Conservation (phyloP, 345 rosid species). For the Gossypium australe region DNA sequence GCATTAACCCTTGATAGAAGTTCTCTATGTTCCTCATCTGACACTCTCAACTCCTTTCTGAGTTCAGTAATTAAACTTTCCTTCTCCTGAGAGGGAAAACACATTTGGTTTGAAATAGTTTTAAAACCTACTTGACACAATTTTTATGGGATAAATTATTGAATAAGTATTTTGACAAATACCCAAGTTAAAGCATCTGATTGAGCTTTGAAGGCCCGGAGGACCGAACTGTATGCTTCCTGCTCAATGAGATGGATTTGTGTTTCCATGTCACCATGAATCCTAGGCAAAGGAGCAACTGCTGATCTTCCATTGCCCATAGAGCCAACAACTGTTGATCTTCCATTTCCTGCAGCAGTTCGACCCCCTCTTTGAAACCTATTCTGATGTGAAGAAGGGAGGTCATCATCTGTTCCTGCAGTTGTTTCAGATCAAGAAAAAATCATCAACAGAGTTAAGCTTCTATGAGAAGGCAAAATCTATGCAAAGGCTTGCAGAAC, state of each 20-base stretch:
- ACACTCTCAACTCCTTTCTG: constrained; percentile 87
- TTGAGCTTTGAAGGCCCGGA: constrained; percentile 97
- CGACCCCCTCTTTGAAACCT: constrained; percentile 77
- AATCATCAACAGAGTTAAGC: background rate
- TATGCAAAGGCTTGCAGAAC: background rate
- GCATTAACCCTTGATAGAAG: constrained; percentile 78
- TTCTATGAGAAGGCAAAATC: background rate
- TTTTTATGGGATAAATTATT: background rate
- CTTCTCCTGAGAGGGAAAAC: constrained; percentile 57
- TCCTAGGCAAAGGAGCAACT: constrained; percentile 52
- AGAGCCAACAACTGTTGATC: constrained; percentile 56
- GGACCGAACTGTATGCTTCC: constrained; percentile 80
- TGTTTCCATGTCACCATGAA: constrained; percentile 81
- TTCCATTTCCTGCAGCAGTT: constrained; percentile 69
- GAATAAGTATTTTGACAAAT: constrained; percentile 14
- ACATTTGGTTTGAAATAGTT: constrained; percentile 7
- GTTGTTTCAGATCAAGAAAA: constrained; percentile 15
- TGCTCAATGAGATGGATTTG: constrained; percentile 88
- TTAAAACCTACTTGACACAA: constrained; percentile 1
- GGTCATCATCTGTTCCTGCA: constrained; percentile 98
- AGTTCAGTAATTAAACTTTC: constrained; percentile 94
- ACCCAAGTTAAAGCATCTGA: constrained; percentile 99
- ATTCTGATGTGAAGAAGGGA: constrained; percentile 92
- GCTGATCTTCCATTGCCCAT: constrained; percentile 81
- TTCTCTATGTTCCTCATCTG: constrained; percentile 93